Base-by-base conservation (phyloP, 441 rosid genomes). In the Populus hybrid region DNA sequence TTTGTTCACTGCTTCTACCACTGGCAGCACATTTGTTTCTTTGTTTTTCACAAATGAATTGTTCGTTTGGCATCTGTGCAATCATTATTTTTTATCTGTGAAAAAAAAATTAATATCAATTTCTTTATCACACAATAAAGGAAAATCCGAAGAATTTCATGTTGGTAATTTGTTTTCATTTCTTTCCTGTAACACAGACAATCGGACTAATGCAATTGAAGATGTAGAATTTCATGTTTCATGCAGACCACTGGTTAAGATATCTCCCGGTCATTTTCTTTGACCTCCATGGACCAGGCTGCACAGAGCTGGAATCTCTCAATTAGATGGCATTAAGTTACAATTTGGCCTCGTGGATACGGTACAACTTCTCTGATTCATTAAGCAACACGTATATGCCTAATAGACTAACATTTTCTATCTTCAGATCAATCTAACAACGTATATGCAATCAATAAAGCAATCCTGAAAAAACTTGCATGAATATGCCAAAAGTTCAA, bases 331-430 rank as follows among this genome's bases (percentile, higher is more conserved):
- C 61, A 63, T n/a, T 24, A 38, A 38, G 12, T 38, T 38, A 38
- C 46, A 38, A 38, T 38, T 38, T 10, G 42, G 46, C 46, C 46
- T 38, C 46, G 46, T 38, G 46, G 46, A 38, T 10, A 38, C 46
- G 46, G 12, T 38, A 10, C 46, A 88, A 93, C 6, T 23, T 7
- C 24, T 68, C 5, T 23, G 3, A 6, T 67, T 73, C 18, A 10
- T 11, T 40, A 3, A 40, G 50, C 50, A 40, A 40, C 50, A 40
- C 12, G 10, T 40, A 10, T 40, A 40, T 40, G 89, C 88, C 87
- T 84, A 82, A 40, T 10, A 38, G 50, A 67, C 50, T 34, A 74
- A 64, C 64, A 66, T 74, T 38, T 11, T 18, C 36, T 86, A 86
- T 10, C 34, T 32, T 16, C 4, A 68, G 10, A 67, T 69, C 23